phyloP scores from a whole-genome alignment of 768 basidiomycete genomes.

The Piloderma croceum region DNA sequence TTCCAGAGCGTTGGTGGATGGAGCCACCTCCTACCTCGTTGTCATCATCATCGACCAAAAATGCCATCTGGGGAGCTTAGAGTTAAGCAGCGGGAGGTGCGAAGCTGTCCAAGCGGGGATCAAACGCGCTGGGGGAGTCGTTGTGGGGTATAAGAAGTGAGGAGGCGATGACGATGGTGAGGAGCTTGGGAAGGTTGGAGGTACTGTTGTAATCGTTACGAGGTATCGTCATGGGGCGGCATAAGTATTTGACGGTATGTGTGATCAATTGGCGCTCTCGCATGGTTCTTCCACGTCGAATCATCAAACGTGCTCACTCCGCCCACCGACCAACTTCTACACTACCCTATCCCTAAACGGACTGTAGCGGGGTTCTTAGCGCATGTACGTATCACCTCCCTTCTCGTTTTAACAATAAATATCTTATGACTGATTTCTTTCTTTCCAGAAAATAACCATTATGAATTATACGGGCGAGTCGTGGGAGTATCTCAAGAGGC shows the following conservation, averaged over 20 bases:
- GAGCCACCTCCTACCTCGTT: constrained; percentile 6
- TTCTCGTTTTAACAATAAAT: too few relatives aligned
- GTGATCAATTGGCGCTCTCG: constrained; percentile 73
- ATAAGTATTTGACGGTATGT: constrained; percentile 70
- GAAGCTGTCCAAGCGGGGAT: constrained; percentile 56
- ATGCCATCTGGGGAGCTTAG: constrained; percentile 54
- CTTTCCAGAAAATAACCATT: constrained; percentile 80
- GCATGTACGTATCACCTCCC: constrained; percentile 67
- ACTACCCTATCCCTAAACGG: constrained; percentile 72
- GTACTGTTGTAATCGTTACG: constrained; percentile 73
- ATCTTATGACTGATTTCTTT: too few relatives aligned
- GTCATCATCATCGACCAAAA: constrained; percentile 8
- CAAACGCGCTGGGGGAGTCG: constrained; percentile 51
- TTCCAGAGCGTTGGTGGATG: constrained; percentile 31
- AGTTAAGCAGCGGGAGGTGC: constrained; percentile 42
- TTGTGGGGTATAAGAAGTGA: constrained; percentile 26
- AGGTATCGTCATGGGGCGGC: constrained; percentile 61
- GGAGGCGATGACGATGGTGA: constrained; percentile 25
- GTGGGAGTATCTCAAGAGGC: constrained; percentile 81
- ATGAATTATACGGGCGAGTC: constrained; percentile 87
- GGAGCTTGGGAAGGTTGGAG: constrained; percentile 37
- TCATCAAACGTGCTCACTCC: constrained; percentile 52
- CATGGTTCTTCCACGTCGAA: constrained; percentile 81
- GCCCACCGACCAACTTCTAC: constrained; percentile 72
- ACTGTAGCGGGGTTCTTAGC: constrained; percentile 52